Base-by-base conservation (phyloP, 2,329 filamentous ascomycete species). In the Xylaria sp. region DNA sequence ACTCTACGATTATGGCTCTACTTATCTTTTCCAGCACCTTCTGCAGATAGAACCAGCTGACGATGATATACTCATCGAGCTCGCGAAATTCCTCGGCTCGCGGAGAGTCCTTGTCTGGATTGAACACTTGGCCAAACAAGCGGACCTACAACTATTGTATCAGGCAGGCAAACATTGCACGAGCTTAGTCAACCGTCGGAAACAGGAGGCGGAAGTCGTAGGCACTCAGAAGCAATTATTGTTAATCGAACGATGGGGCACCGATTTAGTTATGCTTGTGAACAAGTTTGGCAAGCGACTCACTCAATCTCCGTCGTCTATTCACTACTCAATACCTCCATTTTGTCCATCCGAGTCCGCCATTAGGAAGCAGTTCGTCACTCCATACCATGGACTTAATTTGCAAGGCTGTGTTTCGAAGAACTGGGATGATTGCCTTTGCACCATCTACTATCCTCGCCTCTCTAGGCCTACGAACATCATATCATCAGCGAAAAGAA, bases 341-440 rank as follows among this genome's bases (percentile, higher is more conserved):
- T 76, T 78, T 29, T 78, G 75, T 29, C 75, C 75, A 0, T 51
- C 62, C 1, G 63, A 68, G n/a, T 77, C 75, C 1, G 69, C 66
- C 1, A 61, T 77, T 9, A 58, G 69, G 9, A 69, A 69, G n/a
- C 69, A 74, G 21, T 76, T 76, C 13, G 54, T 44, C 0, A 60
- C 16, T 9, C 54, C 72, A 1, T 62, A 66, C 0, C 70, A 69
- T 0, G 75, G 75, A 0, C 61, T 76, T 21, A 65, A 44, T 21
- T 62, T 78, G 0, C 62, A 68, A 0, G 74, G 75, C 0, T 25
- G 71, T 2, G 54, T 69, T 0, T 5, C 55, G 1, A 55, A 32
- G 1, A 27, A 53, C 2, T 78, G 76, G 75, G 69, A 77, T 27
- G 70, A 77, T 55, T 74, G 73, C 37, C 59, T 76, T 8, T 55